Percentiles rank a stretch among this genome's conserved stretches.
phyloP scores from a whole-genome alignment of 805 yeast species.

The Nakazawaea sp. region DNA sequence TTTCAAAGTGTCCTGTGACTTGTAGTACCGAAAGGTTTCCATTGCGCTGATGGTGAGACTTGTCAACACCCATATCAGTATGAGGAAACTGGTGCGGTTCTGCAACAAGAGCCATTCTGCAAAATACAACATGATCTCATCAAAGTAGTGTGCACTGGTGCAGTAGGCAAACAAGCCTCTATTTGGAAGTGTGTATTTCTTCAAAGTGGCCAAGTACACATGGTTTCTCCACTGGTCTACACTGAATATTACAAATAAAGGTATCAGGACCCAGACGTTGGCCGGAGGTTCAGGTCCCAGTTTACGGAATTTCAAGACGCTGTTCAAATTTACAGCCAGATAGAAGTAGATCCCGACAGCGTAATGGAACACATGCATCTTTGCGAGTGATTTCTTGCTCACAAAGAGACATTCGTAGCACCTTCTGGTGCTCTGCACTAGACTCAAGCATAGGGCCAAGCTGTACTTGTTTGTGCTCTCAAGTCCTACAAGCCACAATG shows the following conservation, averaged over 20 bases:
- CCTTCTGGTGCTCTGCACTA: conserved; percentile 52
- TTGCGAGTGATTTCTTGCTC: conserved; percentile 38
- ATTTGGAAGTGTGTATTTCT: conserved; percentile 52
- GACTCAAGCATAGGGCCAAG: conserved; percentile 19
- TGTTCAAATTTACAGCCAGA: conserved; percentile 34
- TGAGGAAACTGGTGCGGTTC: conserved; percentile 17
- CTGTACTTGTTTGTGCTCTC: conserved; percentile 1
- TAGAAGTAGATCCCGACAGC: conserved; percentile 59
- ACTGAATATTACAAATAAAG: conserved; percentile 12
- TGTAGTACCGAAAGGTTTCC: conserved; percentile 45
- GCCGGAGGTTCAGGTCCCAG: conserved; percentile 10
- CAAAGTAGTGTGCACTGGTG: conserved; percentile 64
- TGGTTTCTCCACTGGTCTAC: conserved; percentile 47
- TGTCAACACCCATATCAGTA: conserved; percentile 30
- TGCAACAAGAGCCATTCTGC: conserved; percentile 18
- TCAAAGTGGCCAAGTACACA: conserved; percentile 35
- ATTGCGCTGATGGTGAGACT: conserved; percentile 52
- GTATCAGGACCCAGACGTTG: neutral
- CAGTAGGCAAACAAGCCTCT: conserved; percentile 41
- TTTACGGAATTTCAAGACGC: conserved; percentile 17
- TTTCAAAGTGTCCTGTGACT: conserved; percentile 13
- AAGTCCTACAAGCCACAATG: conserved; percentile 14
- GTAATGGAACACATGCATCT: conserved; percentile 63
- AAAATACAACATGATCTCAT: conserved; percentile 53
- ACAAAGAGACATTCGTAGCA: conserved; percentile 45